Evolutionary conservation across 2,329 filamentous ascomycete genomes (phyloP).

Genomic region (Cytospora piceae): DNA sequence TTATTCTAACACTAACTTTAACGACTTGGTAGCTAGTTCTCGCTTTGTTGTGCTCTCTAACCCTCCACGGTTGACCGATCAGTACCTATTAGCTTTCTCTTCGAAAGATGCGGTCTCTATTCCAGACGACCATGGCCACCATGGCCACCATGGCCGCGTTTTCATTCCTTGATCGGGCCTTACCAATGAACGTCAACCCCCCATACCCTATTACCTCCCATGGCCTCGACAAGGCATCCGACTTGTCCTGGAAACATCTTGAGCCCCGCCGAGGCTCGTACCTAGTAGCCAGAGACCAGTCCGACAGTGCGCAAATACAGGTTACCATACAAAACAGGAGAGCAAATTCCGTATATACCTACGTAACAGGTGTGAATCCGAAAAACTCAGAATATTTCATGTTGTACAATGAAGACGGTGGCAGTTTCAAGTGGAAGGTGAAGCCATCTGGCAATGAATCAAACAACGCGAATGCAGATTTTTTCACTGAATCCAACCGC

Average conservation of each 20-base stretch:
- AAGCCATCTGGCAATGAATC: background rate
- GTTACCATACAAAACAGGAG: background rate
- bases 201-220: background rate
- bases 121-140: background rate
- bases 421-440: background rate
- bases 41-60: background rate
- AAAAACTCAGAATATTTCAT: background rate
- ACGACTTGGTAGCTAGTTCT: background rate
- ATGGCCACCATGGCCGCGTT: background rate
- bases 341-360: background rate
- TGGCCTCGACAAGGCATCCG: background rate
- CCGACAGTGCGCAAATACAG: background rate
- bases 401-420: background rate
- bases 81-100: no score
- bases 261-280: background rate
- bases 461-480: background rate
- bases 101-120: background rate
- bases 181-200: background rate
- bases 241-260: background rate
- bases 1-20: no score
- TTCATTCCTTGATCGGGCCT: background rate
- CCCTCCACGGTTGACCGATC: background rate
- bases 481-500: background rate
- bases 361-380: background rate
- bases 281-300: background rate